Conservation (phyloP, 2,329 filamentous ascomycete genomes). For the Pseudogymnoascus verrucosus region DNA sequence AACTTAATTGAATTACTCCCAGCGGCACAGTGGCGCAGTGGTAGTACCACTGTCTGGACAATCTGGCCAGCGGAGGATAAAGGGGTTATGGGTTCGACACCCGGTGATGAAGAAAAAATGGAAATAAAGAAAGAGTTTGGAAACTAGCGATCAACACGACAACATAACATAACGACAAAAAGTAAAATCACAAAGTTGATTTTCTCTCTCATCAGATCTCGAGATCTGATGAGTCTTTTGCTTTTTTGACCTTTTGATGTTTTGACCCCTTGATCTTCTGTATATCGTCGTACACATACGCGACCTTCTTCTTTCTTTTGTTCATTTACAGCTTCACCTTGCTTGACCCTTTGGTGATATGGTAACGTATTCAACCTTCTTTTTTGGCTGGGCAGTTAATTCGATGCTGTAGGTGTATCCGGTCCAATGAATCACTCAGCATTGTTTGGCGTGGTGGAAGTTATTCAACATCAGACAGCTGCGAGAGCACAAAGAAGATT, state of each 20-base stretch:
- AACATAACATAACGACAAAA: not conserved
- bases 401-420: not conserved
- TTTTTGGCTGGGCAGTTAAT: not conserved
- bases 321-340: not conserved
- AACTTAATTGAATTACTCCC: not conserved
- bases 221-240: constrained; percentile 6
- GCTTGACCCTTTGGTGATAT: not conserved
- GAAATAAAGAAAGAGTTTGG: too few relatives aligned
- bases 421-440: not conserved
- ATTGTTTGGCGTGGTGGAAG: not conserved
- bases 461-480: not conserved
- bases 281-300: not conserved
- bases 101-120: too few relatives aligned
- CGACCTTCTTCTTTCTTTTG: not conserved
- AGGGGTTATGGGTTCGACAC: not conserved
- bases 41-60: not conserved
- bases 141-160: too few relatives aligned
- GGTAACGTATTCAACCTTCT: not conserved
- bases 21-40: constrained; percentile 2
- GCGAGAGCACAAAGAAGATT: not conserved
- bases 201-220: constrained; percentile 2
- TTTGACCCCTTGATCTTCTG: not conserved
- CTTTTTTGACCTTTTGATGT: not conserved
- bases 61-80: not conserved
- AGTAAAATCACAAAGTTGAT: not conserved